Base-by-base conservation (phyloP, 192 early-diverging fungal genomes). In the Podila minutissima region DNA sequence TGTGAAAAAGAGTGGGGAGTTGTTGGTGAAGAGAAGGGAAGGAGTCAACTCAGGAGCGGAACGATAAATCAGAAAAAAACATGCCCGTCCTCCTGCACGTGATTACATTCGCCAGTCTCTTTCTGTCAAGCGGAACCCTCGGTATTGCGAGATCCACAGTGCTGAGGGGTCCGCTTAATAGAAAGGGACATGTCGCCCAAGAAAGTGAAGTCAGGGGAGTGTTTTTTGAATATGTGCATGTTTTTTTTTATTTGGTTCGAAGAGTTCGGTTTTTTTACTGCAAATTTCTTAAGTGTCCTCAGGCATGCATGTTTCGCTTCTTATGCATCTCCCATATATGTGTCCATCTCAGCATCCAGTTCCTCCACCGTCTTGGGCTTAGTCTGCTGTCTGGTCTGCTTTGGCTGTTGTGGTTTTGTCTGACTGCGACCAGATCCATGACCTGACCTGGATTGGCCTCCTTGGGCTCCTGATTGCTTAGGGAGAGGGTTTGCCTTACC, bases 261-360 rank as follows among this genome's bases (percentile, higher is more conserved):
- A 3, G 41, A 46, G 15, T 46, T 46, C 41, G 13, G 41, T 55
- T 55, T 55, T 53, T 55, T 55, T 55, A 46, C 15, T 46, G 11
- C 41, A 46, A 17, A 46, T 46, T 46, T 46, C 41, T 12, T 46
- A 46, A 15, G 41, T 46, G 41, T 46, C 15, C 41, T 46, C 41
- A 46, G 15, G 41, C 15, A 46, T 46, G 15, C 41, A 46, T 46
- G 41, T 46, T 46, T 46, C 41, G 41, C 53, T 55, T 15, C 37
- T 29, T 48, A 58, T 79, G 78, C 81, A 32, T 60, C 74, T 57
- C 75, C 72, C 88, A 88, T 89, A 50, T 89, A 89, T n/a, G 77
- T 75, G 33, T 88, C 86, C 88, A 89, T 86, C 66, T 89, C 87
- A 33, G 74, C 76, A 76, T 89, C 88, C 66, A 89, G 59, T 46